Evolutionary conservation across 2,329 filamentous ascomycete species (phyloP).

Genomic region (Penicillium sp.): DNA sequence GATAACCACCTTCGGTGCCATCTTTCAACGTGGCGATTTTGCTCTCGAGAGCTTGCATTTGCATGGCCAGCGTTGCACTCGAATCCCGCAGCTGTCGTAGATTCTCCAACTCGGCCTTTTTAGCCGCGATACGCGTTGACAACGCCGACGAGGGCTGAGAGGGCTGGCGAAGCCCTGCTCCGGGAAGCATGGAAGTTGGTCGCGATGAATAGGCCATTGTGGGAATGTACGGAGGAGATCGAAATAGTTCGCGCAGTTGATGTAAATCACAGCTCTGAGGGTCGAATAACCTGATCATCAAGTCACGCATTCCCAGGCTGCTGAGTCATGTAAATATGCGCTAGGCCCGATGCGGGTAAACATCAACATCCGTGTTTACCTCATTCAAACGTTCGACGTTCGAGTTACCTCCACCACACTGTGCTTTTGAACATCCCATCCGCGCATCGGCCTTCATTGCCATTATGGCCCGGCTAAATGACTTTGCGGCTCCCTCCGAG

Average conservation of each 20-base stretch:
- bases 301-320: background rate
- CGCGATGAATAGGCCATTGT: constrained; percentile 38
- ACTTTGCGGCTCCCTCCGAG: constrained; percentile 42
- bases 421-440: background rate
- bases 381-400: constrained; percentile 1
- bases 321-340: constrained; percentile 14
- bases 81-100: constrained; percentile 59
- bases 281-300: background rate
- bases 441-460: background rate
- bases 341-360: constrained; percentile 36
- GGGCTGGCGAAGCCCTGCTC: constrained; percentile 23
- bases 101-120: constrained; percentile 59
- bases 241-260: background rate
- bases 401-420: background rate
- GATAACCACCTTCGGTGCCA: constrained; percentile 54
- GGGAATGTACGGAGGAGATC: background rate
- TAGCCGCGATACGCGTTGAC: constrained; percentile 59
- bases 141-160: constrained; percentile 54
- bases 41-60: constrained; percentile 59
- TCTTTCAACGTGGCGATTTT: constrained; percentile 58
- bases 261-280: background rate
- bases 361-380: constrained; percentile 36
- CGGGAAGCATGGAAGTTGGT: constrained; percentile 31
- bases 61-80: constrained; percentile 56
- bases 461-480: constrained; percentile 49